Conservation (phyloP, 306 rosid genomes). For the Dryas alaskensis region DNA sequence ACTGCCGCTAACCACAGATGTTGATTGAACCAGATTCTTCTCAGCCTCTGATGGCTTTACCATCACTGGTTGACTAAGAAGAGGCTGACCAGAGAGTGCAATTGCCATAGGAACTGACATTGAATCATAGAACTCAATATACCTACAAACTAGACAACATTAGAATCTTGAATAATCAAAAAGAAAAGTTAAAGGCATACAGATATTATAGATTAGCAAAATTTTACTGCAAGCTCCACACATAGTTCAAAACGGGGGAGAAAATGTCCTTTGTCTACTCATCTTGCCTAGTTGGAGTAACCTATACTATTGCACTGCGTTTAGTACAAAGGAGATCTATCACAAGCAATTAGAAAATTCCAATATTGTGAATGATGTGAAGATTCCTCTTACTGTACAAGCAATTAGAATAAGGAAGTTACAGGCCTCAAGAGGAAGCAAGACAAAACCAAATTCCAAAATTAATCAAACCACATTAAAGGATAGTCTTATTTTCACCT, state of each 20-base stretch:
- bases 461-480: not conserved
- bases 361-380: not conserved
- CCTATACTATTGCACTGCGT: not conserved
- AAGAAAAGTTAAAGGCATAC: not conserved
- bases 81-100: constrained; percentile 91
- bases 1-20: constrained; percentile 52
- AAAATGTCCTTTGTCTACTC: constrained; percentile 3
- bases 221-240: constrained; percentile 2
- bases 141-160: constrained; percentile 41
- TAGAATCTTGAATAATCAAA: not conserved
- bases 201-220: not conserved
- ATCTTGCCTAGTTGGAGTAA: not conserved
- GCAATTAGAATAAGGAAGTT: not conserved
- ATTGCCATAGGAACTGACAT: constrained; percentile 99
- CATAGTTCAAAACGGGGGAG: not conserved
- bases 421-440: not conserved
- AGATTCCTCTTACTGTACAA: not conserved
- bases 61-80: constrained; percentile 93
- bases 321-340: not conserved
- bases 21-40: constrained; percentile 89
- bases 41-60: constrained; percentile 99
- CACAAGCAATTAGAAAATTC: not conserved
- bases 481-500: not conserved
- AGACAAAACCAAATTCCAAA: not conserved
- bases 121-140: constrained; percentile 87